phyloP scores from a whole-genome alignment of 257 asterid genomes.

The Rhazya stricta region DNA sequence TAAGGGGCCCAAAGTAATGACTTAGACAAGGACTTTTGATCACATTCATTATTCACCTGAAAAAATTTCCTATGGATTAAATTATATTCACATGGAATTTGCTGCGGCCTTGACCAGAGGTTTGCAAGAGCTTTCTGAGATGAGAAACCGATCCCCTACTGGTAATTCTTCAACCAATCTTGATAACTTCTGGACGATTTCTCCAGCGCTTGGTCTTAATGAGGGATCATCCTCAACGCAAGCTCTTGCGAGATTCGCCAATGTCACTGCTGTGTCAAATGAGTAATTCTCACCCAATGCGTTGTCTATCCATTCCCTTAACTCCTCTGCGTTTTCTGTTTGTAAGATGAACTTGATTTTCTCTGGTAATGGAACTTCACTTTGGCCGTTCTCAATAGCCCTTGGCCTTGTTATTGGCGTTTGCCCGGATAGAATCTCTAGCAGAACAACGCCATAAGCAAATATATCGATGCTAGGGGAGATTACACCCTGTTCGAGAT shows the following conservation, averaged over 20 bases:
- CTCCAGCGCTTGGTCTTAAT: constrained; percentile 71
- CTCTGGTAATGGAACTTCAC: constrained; percentile 24
- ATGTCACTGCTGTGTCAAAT: constrained; percentile 47
- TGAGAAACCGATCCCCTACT: constrained; percentile 28
- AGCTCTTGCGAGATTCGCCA: constrained; percentile 67
- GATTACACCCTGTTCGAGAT: constrained; percentile 16
- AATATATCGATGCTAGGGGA: constrained; percentile 49
- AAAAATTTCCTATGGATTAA: neutral
- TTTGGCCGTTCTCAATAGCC: constrained; percentile 26
- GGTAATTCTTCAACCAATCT: constrained; percentile 56
- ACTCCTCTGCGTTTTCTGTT: constrained; percentile 42
- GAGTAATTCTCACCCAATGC: constrained; percentile 64
- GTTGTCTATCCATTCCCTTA: constrained; percentile 69
- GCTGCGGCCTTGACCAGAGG: constrained; percentile 48
- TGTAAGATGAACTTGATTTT: constrained; percentile 44
- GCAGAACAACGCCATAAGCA: constrained; percentile 64
- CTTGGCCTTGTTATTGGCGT: constrained; percentile 26
- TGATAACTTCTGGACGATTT: constrained; percentile 60
- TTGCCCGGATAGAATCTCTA: constrained; percentile 72
- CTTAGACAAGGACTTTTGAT: too few species aligned
- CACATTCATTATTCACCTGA: too few species aligned
- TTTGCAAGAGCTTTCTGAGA: constrained; percentile 54
- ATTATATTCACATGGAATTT: constrained; percentile 15
- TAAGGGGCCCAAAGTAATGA: too few species aligned
- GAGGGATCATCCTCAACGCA: constrained; percentile 65